Base-by-base conservation (phyloP, 345 rosid genomes). In the Ailanthus altissimus region DNA sequence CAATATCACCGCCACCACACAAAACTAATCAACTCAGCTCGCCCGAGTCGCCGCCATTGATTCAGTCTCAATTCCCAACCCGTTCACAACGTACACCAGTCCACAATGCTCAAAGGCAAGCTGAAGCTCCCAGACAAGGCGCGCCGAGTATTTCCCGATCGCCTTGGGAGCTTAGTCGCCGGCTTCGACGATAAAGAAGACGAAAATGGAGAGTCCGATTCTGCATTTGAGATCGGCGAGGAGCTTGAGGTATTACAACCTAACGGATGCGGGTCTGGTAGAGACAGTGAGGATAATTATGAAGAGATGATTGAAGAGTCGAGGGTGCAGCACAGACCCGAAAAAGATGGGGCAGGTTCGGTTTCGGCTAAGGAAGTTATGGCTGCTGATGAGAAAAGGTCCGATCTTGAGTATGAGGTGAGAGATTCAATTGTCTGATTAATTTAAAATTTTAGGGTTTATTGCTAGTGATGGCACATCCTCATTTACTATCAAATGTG, bases 301-400 rank as follows among this genome's bases (percentile, higher is more conserved):
- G 61, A 23, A 67, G 72, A 75, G 64, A 74, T 56, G 63, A 74
- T 36, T 58, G 84, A 73, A 12, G 81, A 50, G n/a, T 18, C 13
- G 13, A 60, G 53, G 70, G 77, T 20, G 47, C 68, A 80, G 28
- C 61, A 56, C 46, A 83, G 67, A 67, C 49, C 83, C 12, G 80
- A 80, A 11, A 86, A 80, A 75, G 82, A 81, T 15, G 81, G 81
- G 54, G 47, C 67, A 77, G 76, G 46, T 38, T 77, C 62, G 50
- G 76, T 85, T 21, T 84, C 89, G 28, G 83, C 60, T 14, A 54
- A 63, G 77, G 85, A 85, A 78, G 74, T 80, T 56, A 81, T 86
- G 67, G 86, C 81, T 20, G 90, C 87, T 1, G 91, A 88, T 54
- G 96, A 88, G 77, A 91, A 89, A 82, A 85, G 89, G 84, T 89